Conservation (phyloP, 148 eudicot genomes). For the Spergularia bocconei region DNA sequence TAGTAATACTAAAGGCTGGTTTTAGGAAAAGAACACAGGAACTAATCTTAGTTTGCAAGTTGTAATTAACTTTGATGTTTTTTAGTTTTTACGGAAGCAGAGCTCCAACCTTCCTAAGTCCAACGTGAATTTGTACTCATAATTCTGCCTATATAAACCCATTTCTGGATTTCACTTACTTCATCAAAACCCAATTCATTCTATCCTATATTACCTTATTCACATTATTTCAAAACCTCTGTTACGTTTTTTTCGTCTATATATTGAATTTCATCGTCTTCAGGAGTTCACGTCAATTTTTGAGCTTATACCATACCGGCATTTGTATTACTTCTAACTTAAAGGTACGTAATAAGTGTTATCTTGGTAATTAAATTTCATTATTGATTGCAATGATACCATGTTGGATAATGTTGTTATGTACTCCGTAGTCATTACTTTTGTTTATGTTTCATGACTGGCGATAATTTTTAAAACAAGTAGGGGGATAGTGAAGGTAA, state of each 20-base stretch:
- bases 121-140: neutral
- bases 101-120: neutral
- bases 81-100: neutral
- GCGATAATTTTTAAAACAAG: too few species aligned
- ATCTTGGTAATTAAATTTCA: too few species aligned
- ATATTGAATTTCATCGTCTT: neutral
- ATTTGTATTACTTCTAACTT: too few species aligned
- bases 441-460: too few species aligned
- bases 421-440: too few species aligned
- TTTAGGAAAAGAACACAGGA: conserved; percentile 20
- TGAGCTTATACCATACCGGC: too few species aligned
- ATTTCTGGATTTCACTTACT: neutral
- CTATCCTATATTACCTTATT: neutral
- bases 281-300: too few species aligned
- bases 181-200: conserved; percentile 13
- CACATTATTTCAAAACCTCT: neutral
- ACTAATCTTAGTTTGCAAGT: conserved; percentile 17
- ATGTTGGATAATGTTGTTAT: too few species aligned
- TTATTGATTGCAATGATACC: too few species aligned
- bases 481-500: too few species aligned
- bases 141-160: conserved; percentile 20
- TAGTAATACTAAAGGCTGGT: conserved; percentile 6
- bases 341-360: too few species aligned
- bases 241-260: neutral
- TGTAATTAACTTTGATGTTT: neutral